Percentiles rank a stretch among this genome's conserved stretches.
These are phyloP conservation scores for Flammula alnicola DNA, from an alignment of 1,284 basidiomycete genomes.

Conservation along the genomic window DNA sequence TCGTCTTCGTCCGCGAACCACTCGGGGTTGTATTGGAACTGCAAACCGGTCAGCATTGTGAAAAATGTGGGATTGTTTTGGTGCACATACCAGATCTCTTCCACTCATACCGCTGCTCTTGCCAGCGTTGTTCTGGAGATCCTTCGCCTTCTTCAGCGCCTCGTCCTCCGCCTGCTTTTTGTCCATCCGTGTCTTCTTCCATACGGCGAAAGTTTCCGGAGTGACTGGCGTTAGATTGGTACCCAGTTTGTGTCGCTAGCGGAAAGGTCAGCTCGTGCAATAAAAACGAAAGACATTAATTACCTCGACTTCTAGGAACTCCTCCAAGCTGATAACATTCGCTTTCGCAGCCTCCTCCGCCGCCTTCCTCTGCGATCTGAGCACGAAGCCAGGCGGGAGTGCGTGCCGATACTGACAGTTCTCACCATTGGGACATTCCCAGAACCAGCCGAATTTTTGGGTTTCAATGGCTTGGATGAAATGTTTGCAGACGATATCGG, in stretches of 20 bases:
- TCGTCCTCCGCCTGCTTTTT: constrained; percentile 92
- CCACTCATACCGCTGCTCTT: constrained; percentile 95
- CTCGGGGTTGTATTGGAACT: constrained; percentile 97
- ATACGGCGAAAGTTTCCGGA: constrained; percentile 87
- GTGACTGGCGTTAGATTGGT: constrained; percentile 96
- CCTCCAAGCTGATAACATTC: constrained; percentile 91
- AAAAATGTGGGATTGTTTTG: constrained; percentile 2
- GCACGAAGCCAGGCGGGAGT: constrained; percentile 93
- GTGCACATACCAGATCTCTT: constrained; percentile 80
- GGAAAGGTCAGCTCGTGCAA: neutral
- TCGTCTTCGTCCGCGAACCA: constrained; percentile 91
- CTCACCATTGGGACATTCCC: constrained; percentile 89
- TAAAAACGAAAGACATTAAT: constrained; percentile 23
- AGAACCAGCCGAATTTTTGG: constrained; percentile 91
- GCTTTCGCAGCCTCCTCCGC: constrained; percentile 86
- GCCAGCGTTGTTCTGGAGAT: constrained; percentile 83
- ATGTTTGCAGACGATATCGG: constrained; percentile 97
- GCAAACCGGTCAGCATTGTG: constrained; percentile 17
- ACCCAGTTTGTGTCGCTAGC: constrained; percentile 92
- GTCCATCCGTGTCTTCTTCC: constrained; percentile 94
- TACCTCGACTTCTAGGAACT: constrained; percentile 97
- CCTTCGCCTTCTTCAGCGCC: constrained; percentile 84
- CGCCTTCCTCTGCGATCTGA: constrained; percentile 91
- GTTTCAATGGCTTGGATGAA: constrained; percentile 97
- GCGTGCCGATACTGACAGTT: constrained; percentile 96